Evolutionary conservation across 768 basidiomycete genomes (phyloP).

Genomic region (Trametes elegans): DNA sequence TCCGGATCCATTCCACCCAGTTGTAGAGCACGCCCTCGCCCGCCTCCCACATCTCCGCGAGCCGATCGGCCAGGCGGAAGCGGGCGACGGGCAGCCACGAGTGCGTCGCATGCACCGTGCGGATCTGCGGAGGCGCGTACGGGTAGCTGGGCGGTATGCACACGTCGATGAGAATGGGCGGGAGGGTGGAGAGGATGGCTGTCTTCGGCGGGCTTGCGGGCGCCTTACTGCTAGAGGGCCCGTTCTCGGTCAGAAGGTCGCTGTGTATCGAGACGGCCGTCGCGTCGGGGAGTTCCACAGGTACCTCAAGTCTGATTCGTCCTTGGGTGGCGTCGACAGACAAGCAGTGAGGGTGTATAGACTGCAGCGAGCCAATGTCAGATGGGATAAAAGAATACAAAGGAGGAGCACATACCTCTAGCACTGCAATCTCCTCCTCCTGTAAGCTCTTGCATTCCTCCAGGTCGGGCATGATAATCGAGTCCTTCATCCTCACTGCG

Average conservation of each 20-base stretch:
- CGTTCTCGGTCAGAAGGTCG: slow-evolving; percentile 19
- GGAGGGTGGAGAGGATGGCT: slow-evolving; percentile 51
- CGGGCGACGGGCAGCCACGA: slow-evolving; percentile 52
- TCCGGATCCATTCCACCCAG: slow-evolving; percentile 72
- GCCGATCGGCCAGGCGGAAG: slow-evolving; percentile 33
- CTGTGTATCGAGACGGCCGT: slow-evolving; percentile 39
- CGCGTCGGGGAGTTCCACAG: slow-evolving; percentile 54
- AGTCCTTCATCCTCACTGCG: not conserved
- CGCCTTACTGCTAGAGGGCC: slow-evolving; percentile 8
- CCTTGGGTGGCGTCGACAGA: slow-evolving; percentile 39
- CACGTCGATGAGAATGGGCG: slow-evolving; percentile 60
- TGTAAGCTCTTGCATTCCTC: slow-evolving; percentile 34
- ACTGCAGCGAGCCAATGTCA: slow-evolving; percentile 36
- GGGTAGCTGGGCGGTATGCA: slow-evolving; percentile 50
- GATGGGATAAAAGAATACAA: not conserved
- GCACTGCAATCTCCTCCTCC: slow-evolving; percentile 58
- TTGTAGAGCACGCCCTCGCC: slow-evolving; percentile 62
- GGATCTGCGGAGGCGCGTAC: slow-evolving; percentile 48
- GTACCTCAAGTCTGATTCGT: slow-evolving; percentile 57
- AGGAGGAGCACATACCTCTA: slow-evolving; percentile 44
- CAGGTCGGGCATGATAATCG: not conserved
- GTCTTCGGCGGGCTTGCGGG: not conserved
- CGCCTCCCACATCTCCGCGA: slow-evolving; percentile 58
- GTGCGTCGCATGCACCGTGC: slow-evolving; percentile 53
- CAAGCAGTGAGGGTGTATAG: slow-evolving; percentile 76